Evolutionary conservation across 768 basidiomycete species (phyloP).

Genomic region (Crucibulum laeve): DNA sequence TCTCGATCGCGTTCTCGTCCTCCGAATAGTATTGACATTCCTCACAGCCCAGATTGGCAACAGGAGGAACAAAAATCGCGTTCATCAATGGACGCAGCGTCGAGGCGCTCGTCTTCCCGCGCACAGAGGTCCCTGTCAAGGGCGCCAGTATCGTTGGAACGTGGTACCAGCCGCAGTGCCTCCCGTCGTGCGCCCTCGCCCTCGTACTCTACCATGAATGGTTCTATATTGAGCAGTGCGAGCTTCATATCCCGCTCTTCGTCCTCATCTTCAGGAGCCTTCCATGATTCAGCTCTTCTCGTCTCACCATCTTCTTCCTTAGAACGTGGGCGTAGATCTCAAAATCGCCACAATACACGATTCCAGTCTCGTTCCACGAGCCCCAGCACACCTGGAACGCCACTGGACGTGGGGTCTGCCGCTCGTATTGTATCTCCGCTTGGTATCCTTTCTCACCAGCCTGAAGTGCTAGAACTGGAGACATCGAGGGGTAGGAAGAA

Average conservation of each 20-base stretch:
- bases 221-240: conserved; percentile 6
- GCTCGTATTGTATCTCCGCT: conserved; percentile 10
- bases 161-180: conserved; percentile 34
- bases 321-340: conserved; percentile 28
- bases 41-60: conserved; percentile 14
- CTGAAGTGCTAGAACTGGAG: conserved; percentile 9
- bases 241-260: conserved; percentile 14
- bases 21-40: not conserved
- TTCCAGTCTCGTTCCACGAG: conserved; percentile 41
- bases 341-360: conserved; percentile 9
- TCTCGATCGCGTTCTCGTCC: conserved; percentile 30
- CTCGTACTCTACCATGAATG: conserved; percentile 11
- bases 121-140: conserved; percentile 45
- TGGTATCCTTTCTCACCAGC: conserved; percentile 17
- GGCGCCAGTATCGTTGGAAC: conserved; percentile 32
- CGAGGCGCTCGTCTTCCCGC: conserved; percentile 35
- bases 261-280: conserved; percentile 16
- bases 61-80: conserved; percentile 21
- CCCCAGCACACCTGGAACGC: conserved; percentile 44
- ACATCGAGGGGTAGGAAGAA: not conserved
- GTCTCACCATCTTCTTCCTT: conserved; percentile 22
- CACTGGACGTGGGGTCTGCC: too few relatives aligned
- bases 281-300: conserved; percentile 19
- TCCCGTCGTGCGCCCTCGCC: conserved; percentile 33
- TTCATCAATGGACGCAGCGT: conserved; percentile 29